Evolutionary conservation across 1,284 basidiomycete genomes (phyloP).

Genomic region (Fomitopsis pinicola): DNA sequence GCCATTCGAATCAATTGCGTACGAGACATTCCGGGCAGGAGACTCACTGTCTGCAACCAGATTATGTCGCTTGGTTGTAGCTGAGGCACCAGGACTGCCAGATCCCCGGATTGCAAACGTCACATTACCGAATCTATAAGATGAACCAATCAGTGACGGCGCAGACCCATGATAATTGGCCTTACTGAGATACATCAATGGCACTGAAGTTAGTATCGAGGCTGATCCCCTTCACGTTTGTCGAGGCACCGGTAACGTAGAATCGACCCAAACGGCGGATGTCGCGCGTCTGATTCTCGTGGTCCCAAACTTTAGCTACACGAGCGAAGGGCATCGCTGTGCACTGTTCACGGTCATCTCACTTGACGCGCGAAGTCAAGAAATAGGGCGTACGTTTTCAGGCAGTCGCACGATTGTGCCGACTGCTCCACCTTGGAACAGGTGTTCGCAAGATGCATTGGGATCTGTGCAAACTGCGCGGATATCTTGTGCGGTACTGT

Average conservation of each 20-base stretch:
- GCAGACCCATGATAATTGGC: not conserved
- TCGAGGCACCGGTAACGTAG: constrained; percentile 30
- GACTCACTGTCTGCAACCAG: constrained; percentile 5
- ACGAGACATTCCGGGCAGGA: not conserved
- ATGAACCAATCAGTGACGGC: too few species aligned
- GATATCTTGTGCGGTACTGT: constrained; percentile 38
- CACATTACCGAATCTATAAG: constrained; percentile 30
- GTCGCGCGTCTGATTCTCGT: constrained; percentile 40
- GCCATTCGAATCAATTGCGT: not conserved
- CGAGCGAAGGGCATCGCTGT: constrained; percentile 46
- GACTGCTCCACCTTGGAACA: constrained; percentile 40
- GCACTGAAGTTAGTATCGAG: constrained; percentile 40
- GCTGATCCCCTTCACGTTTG: constrained; percentile 36
- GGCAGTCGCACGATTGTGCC: constrained; percentile 50
- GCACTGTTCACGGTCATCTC: constrained; percentile 32
- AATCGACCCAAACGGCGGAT: constrained; percentile 25
- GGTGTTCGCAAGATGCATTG: constrained; percentile 37
- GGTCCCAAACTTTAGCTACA: constrained; percentile 38
- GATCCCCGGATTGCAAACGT: constrained; percentile 30
- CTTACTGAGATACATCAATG: constrained; percentile 28
- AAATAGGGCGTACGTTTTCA: constrained; percentile 33
- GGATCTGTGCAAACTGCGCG: constrained; percentile 41
- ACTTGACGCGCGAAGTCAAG: not conserved
- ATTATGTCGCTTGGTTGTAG: constrained; percentile 1
- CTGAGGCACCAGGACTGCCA: constrained; percentile 25